Conservation (phyloP, 352 stramenopile species). For the Stephanocyclus meneghinianus region DNA sequence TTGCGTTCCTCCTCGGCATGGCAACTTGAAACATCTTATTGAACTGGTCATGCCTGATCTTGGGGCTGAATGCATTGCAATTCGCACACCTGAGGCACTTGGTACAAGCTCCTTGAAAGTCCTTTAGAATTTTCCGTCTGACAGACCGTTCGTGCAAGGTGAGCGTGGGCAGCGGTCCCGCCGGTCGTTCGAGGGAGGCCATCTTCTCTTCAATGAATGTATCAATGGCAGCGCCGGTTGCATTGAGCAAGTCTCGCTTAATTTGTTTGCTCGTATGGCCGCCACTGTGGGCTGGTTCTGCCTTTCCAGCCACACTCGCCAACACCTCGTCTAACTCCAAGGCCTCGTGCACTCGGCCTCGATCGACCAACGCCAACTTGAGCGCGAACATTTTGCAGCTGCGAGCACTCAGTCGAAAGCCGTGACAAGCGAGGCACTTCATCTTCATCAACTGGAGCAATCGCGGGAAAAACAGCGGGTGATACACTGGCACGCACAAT, state of each 20-base stretch:
- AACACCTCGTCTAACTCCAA: conserved; percentile 70
- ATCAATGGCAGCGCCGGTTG: conserved; percentile 47
- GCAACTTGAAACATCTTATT: conserved; percentile 94
- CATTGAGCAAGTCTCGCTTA: conserved; percentile 13
- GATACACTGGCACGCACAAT: conserved; percentile 96
- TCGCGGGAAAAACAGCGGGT: conserved; percentile 94
- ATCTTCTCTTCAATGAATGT: conserved; percentile 46
- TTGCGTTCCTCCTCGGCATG: conserved; percentile 65
- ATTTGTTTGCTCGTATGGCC: background rate
- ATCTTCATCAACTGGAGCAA: conserved; percentile 94
- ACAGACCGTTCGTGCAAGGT: conserved; percentile 66
- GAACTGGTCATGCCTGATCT: conserved; percentile 94
- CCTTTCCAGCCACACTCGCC: conserved; percentile 19
- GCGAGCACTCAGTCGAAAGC: conserved; percentile 86
- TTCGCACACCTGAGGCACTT: conserved; percentile 92
- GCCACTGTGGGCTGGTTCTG: conserved; percentile 1
- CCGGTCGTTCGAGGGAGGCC: background rate
- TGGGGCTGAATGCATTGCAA: conserved; percentile 92
- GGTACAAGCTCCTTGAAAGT: conserved; percentile 90
- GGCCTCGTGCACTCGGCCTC: conserved; percentile 86
- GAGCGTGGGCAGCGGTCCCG: background rate
- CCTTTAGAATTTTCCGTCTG: conserved; percentile 66
- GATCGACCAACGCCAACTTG: conserved; percentile 91
- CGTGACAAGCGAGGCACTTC: conserved; percentile 99
- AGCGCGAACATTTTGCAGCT: conserved; percentile 85